Evolutionary conservation across 345 rosid species (phyloP), one percentile per base, ranked within the genome.

Genomic region (Sisymbrium irio): DNA sequence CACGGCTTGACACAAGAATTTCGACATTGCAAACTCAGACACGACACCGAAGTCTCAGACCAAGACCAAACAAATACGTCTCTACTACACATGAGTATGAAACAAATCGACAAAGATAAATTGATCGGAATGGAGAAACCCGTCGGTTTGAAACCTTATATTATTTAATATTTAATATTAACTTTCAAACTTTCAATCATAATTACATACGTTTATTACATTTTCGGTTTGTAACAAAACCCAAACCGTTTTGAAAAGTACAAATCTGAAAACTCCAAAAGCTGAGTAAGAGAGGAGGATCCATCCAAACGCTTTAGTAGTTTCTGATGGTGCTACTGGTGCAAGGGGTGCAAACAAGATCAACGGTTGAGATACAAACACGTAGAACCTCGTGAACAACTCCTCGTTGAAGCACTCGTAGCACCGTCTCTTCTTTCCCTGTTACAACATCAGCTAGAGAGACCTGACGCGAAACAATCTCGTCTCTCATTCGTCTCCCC

Each of bases 401-500:
- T 65, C 91, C 91, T 11, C 90, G 86, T 7, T 59, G 72, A 50
- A 92, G 86, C 46, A 90, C 88, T 20, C 77, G 72, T 6, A 88
- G 80, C 35, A 86, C 89, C 40, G 78, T 81, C 3, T 66, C 79
- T 32, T 82, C 89, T 69, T 85, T 82, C 4, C 81, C 64, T 1
- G 66, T 78, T 11, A 77, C 65, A 10, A 88, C 76, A 65, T 89
- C 86, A 1, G 60, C 81, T 35, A 92, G 71, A 22, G 84, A 84
- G 8, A 85, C 81, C 45, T 41, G 63, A 27, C 86, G 85, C 5
- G 81, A 82, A 14, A 80, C 85, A 4, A 74, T 80, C 67, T 92
- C 94, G 4, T 89, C 97, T 68, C 85, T 81, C 87, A 83, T 83
- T 35, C 92, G 82, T 74, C 82, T 85, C 66, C 94, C 93, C 66